Percentiles rank a stretch among this genome's conserved stretches.
phyloP scores from a whole-genome alignment of 768 basidiomycete genomes.

The Sporobolomyces phaffii region DNA sequence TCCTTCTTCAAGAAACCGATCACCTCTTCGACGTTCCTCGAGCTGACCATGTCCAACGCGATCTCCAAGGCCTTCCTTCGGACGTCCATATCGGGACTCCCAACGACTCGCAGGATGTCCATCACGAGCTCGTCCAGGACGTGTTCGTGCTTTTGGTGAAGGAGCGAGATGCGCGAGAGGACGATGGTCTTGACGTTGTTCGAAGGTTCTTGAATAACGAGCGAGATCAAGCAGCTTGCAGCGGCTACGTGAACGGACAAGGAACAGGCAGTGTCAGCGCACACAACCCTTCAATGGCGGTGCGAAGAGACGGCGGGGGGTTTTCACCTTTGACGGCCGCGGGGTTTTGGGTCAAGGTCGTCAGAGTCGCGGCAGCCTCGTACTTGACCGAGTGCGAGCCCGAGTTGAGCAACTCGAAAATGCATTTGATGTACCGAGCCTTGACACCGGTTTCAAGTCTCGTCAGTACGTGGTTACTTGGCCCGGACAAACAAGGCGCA shows the following conservation, averaged over 20 bases:
- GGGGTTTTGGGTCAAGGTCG: slow-evolving; percentile 87
- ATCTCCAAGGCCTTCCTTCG: slow-evolving; percentile 83
- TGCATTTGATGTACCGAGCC: slow-evolving; percentile 88
- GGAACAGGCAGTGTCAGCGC: not conserved
- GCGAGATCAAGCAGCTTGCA: slow-evolving; percentile 76
- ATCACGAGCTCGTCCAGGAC: slow-evolving; percentile 86
- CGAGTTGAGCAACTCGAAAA: slow-evolving; percentile 84
- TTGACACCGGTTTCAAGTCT: slow-evolving; percentile 43
- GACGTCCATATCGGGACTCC: slow-evolving; percentile 86
- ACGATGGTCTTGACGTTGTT: slow-evolving; percentile 99
- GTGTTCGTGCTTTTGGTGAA: slow-evolving; percentile 73
- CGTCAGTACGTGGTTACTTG: not conserved
- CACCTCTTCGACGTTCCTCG: slow-evolving; percentile 92
- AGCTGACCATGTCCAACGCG: slow-evolving; percentile 85
- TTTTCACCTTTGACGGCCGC: slow-evolving; percentile 94
- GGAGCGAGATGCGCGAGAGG: slow-evolving; percentile 74
- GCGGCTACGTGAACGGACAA: slow-evolving; percentile 56
- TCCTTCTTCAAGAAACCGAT: slow-evolving; percentile 96
- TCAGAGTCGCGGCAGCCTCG: slow-evolving; percentile 91
- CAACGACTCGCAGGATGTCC: slow-evolving; percentile 84
- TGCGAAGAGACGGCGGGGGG: too few species aligned
- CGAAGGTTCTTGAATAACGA: slow-evolving; percentile 91
- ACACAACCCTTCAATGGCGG: too few species aligned
- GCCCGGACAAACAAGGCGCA: too few species aligned
- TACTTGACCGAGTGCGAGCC: slow-evolving; percentile 92